Percentiles rank a stretch among this genome's conserved stretches.
phyloP scores from a whole-genome alignment of 1,284 basidiomycete genomes.

The Mrakiaceae sp. region DNA sequence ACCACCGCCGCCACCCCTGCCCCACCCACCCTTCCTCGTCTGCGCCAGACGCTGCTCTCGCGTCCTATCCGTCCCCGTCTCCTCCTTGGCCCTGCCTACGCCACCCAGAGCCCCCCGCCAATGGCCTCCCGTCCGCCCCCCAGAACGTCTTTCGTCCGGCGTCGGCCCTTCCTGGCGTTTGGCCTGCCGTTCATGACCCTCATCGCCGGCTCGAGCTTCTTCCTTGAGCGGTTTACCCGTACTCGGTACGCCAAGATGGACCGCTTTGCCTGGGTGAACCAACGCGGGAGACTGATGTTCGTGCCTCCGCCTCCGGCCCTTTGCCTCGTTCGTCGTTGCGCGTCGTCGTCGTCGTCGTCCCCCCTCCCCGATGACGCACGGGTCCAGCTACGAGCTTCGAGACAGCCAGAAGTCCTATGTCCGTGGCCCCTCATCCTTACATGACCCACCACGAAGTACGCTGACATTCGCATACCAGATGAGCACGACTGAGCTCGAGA shows the following conservation, averaged over 20 bases:
- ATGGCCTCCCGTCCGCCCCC: too few species aligned
- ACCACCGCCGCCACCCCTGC: too few species aligned
- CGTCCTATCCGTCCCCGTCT: too few species aligned
- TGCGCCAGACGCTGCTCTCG: too few species aligned
- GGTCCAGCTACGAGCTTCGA: not conserved
- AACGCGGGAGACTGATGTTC: not conserved
- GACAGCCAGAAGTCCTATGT: not conserved
- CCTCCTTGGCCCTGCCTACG: too few species aligned
- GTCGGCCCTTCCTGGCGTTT: slow-evolving; percentile 4
- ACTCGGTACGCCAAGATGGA: not conserved
- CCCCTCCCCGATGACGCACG: not conserved
- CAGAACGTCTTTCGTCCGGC: not conserved
- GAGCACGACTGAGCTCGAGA: slow-evolving; percentile 1
- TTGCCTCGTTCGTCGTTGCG: not conserved
- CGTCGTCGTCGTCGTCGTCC: not conserved
- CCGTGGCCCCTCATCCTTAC: not conserved
- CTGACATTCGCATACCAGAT: not conserved
- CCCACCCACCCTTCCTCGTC: too few species aligned
- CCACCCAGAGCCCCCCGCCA: too few species aligned
- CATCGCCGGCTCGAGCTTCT: not conserved
- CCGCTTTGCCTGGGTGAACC: too few species aligned
- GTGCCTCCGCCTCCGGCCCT: not conserved
- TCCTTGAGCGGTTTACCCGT: not conserved
- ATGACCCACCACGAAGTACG: not conserved
- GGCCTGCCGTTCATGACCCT: slow-evolving; percentile 5